These are phyloP conservation scores for Penicillium simplicissimum DNA, from an alignment of 495 filamentous ascomycete genomes.

Conservation along the genomic window DNA sequence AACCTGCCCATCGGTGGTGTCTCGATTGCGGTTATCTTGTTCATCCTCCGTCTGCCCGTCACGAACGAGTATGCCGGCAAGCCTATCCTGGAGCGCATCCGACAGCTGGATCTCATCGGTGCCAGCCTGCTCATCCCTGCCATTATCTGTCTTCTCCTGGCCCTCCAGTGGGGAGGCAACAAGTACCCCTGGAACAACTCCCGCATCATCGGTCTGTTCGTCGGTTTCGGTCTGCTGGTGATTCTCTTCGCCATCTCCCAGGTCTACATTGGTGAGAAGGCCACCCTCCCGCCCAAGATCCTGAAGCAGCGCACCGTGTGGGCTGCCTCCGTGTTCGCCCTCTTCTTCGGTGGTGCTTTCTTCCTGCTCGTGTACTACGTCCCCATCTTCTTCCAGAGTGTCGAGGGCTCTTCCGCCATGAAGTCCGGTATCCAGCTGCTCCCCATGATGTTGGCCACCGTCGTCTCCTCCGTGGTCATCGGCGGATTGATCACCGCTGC, in stretches of 20 bases:
- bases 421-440: constrained; percentile 55
- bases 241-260: constrained; percentile 35
- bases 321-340: constrained; percentile 51
- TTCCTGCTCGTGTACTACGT: constrained; percentile 48
- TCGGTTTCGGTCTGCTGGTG: constrained; percentile 36
- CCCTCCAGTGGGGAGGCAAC: constrained; percentile 46
- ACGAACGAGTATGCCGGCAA: constrained; percentile 17
- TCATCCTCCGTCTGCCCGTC: constrained; percentile 48
- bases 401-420: constrained; percentile 63
- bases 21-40: constrained; percentile 50
- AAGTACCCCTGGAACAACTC: constrained; percentile 38
- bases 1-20: constrained; percentile 67
- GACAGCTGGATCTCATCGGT: constrained; percentile 38
- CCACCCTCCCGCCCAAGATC: constrained; percentile 35
- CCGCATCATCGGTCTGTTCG: constrained; percentile 37
- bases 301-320: constrained; percentile 50
- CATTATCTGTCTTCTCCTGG: constrained; percentile 41
- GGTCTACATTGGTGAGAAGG: constrained; percentile 24
- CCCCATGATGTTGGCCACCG: constrained; percentile 39
- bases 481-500: constrained; percentile 57
- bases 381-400: constrained; percentile 53
- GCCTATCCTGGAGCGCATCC: constrained; percentile 24
- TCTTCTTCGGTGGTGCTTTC: constrained; percentile 48
- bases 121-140: constrained; percentile 37
- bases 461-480: constrained; percentile 31